Conservation (phyloP, 371 early-diverging fungal genomes). For the Choanephora cucurbitarum region DNA sequence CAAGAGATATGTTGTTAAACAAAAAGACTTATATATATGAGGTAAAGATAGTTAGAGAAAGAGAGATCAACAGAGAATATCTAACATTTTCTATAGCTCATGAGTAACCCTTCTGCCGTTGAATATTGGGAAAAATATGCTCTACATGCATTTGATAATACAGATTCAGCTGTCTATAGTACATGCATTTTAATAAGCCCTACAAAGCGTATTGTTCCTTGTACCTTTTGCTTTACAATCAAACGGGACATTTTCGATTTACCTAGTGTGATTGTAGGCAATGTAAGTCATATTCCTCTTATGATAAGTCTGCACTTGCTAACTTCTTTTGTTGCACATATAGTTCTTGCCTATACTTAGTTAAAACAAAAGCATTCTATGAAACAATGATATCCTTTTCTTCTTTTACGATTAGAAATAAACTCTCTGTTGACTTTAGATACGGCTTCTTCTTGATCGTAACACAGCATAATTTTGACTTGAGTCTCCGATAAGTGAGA, state of each 20-base stretch:
- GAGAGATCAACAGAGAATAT: not conserved
- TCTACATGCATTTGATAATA: conserved; percentile 85
- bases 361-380: too few relatives aligned
- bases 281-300: conserved; percentile 49
- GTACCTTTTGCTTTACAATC: conserved; percentile 91
- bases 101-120: conserved; percentile 86
- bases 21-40: conserved; percentile 80
- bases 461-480: too few relatives aligned
- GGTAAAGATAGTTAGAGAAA: too few relatives aligned
- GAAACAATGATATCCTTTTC: too few relatives aligned
- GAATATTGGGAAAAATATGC: conserved; percentile 94
- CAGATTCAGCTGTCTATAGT: conserved; percentile 80
- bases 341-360: not conserved
- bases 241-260: conserved; percentile 92
- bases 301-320: too few relatives aligned
- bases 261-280: conserved; percentile 83
- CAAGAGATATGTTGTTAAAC: conserved; percentile 69
- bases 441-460: too few relatives aligned
- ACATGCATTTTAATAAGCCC: conserved; percentile 76
- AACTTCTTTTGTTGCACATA: conserved; percentile 34
- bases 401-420: too few relatives aligned
- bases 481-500: too few relatives aligned
- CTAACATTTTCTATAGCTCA: conserved; percentile 55
- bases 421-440: too few relatives aligned
- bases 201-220: conserved; percentile 69